These are phyloP conservation scores for Lithospermum erythrorhizon DNA, from an alignment of 257 asterid species.

Conservation along the genomic window DNA sequence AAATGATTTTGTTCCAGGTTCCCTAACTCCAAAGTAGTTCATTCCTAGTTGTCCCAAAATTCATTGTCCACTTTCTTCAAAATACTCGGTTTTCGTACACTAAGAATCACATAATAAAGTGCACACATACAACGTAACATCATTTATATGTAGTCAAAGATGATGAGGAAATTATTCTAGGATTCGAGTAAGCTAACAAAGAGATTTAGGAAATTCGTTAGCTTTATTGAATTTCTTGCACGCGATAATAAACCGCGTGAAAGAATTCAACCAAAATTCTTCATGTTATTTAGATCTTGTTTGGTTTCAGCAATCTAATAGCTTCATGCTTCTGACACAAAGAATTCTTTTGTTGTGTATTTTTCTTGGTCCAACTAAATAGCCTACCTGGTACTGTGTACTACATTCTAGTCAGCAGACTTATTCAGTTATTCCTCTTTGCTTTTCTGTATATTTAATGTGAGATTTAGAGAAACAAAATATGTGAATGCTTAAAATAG, in stretches of 20 bases:
- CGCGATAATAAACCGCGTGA: constrained; percentile 13
- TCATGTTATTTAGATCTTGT: neutral
- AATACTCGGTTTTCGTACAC: constrained; percentile 35
- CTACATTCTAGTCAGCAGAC: too few relatives aligned
- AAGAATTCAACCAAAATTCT: neutral
- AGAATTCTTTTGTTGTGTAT: constrained; percentile 8
- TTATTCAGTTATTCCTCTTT: too few relatives aligned
- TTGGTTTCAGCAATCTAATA: neutral
- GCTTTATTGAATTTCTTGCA: constrained; percentile 7
- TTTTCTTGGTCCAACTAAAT: constrained; percentile 13
- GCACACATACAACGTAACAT: neutral
- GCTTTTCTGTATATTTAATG: too few relatives aligned
- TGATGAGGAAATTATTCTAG: constrained; percentile 12
- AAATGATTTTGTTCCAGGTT: constrained; percentile 18
- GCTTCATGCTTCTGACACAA: constrained; percentile 25
- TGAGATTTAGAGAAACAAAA: too few relatives aligned
- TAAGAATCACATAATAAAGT: constrained; percentile 39
- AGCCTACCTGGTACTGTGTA: too few relatives aligned
- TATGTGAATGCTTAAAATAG: too few relatives aligned
- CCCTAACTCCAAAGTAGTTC: constrained; percentile 22
- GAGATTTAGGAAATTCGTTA: neutral
- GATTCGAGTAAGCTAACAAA: neutral
- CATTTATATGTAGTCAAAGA: constrained; percentile 16
- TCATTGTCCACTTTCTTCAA: constrained; percentile 20
- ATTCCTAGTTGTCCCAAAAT: constrained; percentile 15